Conservation (phyloP, 768 basidiomycete species). For the Daedalea quercina region DNA sequence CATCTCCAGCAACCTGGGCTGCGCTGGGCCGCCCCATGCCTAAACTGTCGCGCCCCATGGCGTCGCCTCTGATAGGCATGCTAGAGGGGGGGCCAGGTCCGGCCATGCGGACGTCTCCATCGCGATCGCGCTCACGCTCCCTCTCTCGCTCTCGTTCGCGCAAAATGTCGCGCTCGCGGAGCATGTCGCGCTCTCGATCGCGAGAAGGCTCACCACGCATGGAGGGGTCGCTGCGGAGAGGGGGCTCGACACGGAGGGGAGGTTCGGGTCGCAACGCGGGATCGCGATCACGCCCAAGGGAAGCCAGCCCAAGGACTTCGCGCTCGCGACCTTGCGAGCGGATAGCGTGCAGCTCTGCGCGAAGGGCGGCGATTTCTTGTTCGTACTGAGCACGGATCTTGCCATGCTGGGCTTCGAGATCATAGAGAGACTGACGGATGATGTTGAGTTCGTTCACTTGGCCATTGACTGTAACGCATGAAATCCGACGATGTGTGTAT, state of each 20-base stretch:
- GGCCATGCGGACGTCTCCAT: conserved; percentile 21
- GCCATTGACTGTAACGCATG: conserved; percentile 43
- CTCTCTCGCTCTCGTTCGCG: conserved; percentile 23
- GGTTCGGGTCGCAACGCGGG: conserved; percentile 6
- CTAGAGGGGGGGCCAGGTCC: conserved; percentile 4
- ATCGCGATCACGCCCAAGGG: conserved; percentile 22
- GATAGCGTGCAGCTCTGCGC: conserved; percentile 56
- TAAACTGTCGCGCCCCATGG: conserved; percentile 20
- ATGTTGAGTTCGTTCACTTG: conserved; percentile 89
- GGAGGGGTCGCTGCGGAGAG: background rate
- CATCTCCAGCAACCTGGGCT: background rate
- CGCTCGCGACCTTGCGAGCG: conserved; percentile 31
- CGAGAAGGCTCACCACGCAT: conserved; percentile 2
- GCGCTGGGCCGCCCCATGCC: conserved; percentile 18
- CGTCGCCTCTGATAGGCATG: conserved; percentile 9
- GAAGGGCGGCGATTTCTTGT: conserved; percentile 68
- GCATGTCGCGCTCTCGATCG: conserved; percentile 23
- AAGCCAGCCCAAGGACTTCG: conserved; percentile 22
- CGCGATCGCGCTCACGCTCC: conserved; percentile 27
- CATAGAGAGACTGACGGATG: conserved; percentile 86
- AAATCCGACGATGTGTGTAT: background rate
- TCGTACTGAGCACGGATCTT: conserved; percentile 87
- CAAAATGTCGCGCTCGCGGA: conserved; percentile 9
- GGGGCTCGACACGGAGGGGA: background rate
- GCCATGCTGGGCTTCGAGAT: conserved; percentile 83